Evolutionary conservation across 2,329 filamentous ascomycete genomes (phyloP), one percentile per base, ranked within the genome.

Genomic region (Ustilaginoidea virens): DNA sequence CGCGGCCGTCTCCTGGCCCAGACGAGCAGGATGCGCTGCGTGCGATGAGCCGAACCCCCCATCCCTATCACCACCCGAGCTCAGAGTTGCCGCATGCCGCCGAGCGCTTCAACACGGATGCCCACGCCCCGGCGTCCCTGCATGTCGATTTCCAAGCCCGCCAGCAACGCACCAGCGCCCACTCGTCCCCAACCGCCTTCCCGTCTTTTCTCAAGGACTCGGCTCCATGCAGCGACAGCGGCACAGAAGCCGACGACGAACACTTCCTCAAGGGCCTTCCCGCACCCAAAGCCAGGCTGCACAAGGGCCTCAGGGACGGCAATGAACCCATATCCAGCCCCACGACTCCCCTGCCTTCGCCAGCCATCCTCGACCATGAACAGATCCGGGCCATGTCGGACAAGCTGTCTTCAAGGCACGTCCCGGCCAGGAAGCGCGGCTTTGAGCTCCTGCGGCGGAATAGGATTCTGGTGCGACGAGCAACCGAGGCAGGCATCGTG

Each of bases 181-280:
- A n/a, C n/a, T 16, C 24, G n/a, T 45, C 47, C 17, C 40, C 41
- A 6, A 40, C 42, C 15, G 30, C 32, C n/a, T 42, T 34, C 27
- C 35, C 42, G n/a, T 39, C 43, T 25, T 53, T 59, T 36, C 50
- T 56, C 33, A 63, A 60, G 37, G 64, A 69, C 29, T 70, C 69
- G 4, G 62, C 66, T 1, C 66, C 73, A 2, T 70, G 69, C 8
- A 93, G 82, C 50, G 86, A 93, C 41, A 93, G 85, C 49, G 87
- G 87, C 15, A 92, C 86, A 12, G 87, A 96, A 49, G 87, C 87
- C 22, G 87, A 94, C 44, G 87, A 96, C 56, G 87, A 96, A 51
- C 80, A 86, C 37, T 76, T 87, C 40, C 61, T 93, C 32, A 90
- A 79, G 49, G 80, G 85, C 1, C 58, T 94, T 14, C 86, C 87